Evolutionary conservation across 1,139 yeast species (phyloP), one percentile per base, ranked within the genome.

Genomic region (Protomyces arabidopsidicola): DNA sequence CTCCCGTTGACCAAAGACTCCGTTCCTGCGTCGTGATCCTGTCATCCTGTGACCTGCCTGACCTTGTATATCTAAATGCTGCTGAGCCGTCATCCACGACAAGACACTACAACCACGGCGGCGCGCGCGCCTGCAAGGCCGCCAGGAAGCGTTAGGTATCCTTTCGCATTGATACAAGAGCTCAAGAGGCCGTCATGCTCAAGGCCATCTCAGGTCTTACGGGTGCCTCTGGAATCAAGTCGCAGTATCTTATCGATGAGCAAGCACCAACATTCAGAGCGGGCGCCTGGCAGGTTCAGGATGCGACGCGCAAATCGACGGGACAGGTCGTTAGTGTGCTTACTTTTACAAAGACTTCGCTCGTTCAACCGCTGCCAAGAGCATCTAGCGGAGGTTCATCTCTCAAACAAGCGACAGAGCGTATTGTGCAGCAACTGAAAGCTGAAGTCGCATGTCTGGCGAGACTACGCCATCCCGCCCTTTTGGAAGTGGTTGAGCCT

Each of bases 211-310:
- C 53, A n/a, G 53, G 42, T 20, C 42, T 58, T 9, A 42, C 62
- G 8, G 39, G 31, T 22, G 39, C 62, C 12, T 39, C 52, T 36
- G 56, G 56, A n/a, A 58, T 58, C 62, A 58, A 58, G 27, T 39
- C 62, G n/a, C 56, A 55, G 12, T 93, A 91, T 73, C 79, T 85
- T 48, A 85, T 89, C 52, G 86, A 90, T 69, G 82, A 85, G 5
- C 84, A 88, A 67, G 48, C 48, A 42, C 87, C 96, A 0, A 77
- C 88, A 6, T 89, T 91, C 73, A 79, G 80, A 1, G 81, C 87
- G 5, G 96, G 90, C 38, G 90, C 95, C 18, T 93, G 98, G 98
- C 75, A 84, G 10, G 83, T 93, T 0, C 89, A 84, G 70, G 90
- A 93, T 1, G 98, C 95, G 35, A 88, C 87, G 70, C 85, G 83